Evolutionary conservation across 1,139 yeast genomes (phyloP).

Genomic region (Magnusiomyces suaveolens): DNA sequence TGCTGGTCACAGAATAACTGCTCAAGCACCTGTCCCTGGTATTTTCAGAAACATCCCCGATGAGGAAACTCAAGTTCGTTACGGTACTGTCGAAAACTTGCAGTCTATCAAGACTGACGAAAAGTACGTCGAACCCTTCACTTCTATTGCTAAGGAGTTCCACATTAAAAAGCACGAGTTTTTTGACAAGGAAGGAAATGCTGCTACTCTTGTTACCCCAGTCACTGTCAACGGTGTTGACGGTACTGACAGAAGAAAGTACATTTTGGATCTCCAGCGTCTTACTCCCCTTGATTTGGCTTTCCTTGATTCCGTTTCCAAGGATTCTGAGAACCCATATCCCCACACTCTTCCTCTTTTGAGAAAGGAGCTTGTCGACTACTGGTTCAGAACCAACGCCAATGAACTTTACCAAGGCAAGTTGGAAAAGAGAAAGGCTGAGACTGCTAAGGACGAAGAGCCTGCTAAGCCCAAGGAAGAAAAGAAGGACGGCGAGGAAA

Average conservation of each 20-base stretch:
- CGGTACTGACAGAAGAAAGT: slow-evolving; percentile 80
- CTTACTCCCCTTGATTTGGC: slow-evolving; percentile 76
- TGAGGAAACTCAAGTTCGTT: slow-evolving; percentile 46
- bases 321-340: slow-evolving; percentile 43
- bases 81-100: slow-evolving; percentile 65
- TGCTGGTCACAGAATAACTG: slow-evolving; percentile 76
- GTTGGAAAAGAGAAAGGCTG: slow-evolving; percentile 22
- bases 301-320: slow-evolving; percentile 52
- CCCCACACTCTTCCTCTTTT: slow-evolving; percentile 74
- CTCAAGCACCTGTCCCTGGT: slow-evolving; percentile 98
- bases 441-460: slow-evolving; percentile 15
- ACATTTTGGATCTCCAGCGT: slow-evolving; percentile 75
- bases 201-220: slow-evolving; percentile 50
- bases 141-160: slow-evolving; percentile 59
- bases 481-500: slow-evolving; percentile 10
- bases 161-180: slow-evolving; percentile 67
- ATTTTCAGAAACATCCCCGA: slow-evolving; percentile 48
- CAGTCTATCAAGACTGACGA: slow-evolving; percentile 39
- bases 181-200: slow-evolving; percentile 36
- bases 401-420: slow-evolving; percentile 40
- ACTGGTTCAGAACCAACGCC: slow-evolving; percentile 68
- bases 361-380: slow-evolving; percentile 82
- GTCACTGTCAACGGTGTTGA: slow-evolving; percentile 74
- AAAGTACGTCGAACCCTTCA: slow-evolving; percentile 47
- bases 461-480: slow-evolving; percentile 1